Evolutionary conservation across 129 eudicot genomes (phyloP), one percentile per base, ranked within the genome.

Genomic region (Solidago caesia): DNA sequence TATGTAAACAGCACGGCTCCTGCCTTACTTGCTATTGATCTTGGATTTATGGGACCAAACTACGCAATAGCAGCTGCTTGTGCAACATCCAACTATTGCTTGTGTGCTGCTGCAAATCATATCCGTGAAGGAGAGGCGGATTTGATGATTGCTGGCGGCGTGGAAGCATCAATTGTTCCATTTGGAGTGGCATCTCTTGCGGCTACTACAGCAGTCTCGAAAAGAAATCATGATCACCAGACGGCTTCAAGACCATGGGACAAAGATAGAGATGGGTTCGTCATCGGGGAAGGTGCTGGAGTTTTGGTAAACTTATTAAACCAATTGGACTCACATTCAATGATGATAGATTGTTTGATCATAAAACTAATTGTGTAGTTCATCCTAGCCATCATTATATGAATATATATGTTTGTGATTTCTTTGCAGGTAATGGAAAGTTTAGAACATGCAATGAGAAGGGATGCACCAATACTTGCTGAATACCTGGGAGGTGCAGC

Each of bases 361-460:
- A 33, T 33, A 33, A 33, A 3, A n/a, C n/a, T n/a, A n/a, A 0
- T 33, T 33, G 2, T 33, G 39, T 33, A 33, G 39, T 33, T 33
- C 39, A 33, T 33, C 3, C 39, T 33, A 33, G 39, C 39, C 0
- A 4, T 9, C 21, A 2, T 49, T 12, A 1, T 3, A 4, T 8
- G 42, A 12, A 16, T 60, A 0, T 2, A 26, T 21, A 21, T 60
- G 4, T 27, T 60, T 39, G 4, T 12, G 15, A n/a, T 33, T 33
- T 59, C 5, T 25, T 59, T 59, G 13, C 1, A 59, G 64, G 42
- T 59, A 9, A 16, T 59, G 64, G 64, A 26, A 42, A 59, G 64
- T 26, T 26, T 59, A 59, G 64, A 59, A 59, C 64, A 59, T 59
- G 64, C 64, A 59, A 59, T 59, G 41, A 26, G 25, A 59, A 59